Base-by-base conservation (phyloP, 495 filamentous ascomycete genomes). In the Glutinoglossum americanum region DNA sequence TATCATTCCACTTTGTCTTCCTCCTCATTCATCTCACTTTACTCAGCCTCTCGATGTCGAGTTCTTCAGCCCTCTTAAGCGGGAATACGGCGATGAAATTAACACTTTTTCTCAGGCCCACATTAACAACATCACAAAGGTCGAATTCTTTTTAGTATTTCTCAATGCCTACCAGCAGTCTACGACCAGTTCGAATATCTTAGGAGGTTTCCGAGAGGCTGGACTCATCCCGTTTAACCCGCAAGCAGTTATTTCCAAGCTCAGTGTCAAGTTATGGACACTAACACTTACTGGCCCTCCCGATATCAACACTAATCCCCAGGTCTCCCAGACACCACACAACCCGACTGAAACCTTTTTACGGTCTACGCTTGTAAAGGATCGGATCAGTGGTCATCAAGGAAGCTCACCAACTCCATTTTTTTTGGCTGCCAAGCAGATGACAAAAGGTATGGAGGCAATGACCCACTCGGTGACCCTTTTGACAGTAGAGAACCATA, bases 31-130 rank as follows among this genome's bases (percentile, higher is more conserved):
- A 17, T 64, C 57, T 15, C 63, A 63, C 57, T 56, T 63, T 2
- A 49, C 62, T 13, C 61, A 66, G 55, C 64, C 64, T 13, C 59
- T 64, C 44, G 58, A 65, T 56, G 61, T 65, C 54, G 59, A 47
- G 13, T 62, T 47, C 33, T 64, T 64, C 47, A 54, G 59, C 19
- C 51, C 53, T 1, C 41, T 64, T 39, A 64, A 64, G 51, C 23
- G 39, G 19, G 57, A 35, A 60, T 64, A 62, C 33, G 55, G 60
- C 54, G 7, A 59, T 54, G 11, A 41, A n/a, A n/a, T n/a, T n/a
- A n/a, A n/a, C n/a, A n/a, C n/a, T n/a, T n/a, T n/a, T n/a, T n/a
- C n/a, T n/a, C n/a, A 33, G 9, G 2, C 0, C 26, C 3, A 17
- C 23, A 48, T 62, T 27, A 62, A 64, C 37, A 51, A 62, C 33